Evolutionary conservation across 306 rosid species (phyloP).

Genomic region (Citrullus amarus): DNA sequence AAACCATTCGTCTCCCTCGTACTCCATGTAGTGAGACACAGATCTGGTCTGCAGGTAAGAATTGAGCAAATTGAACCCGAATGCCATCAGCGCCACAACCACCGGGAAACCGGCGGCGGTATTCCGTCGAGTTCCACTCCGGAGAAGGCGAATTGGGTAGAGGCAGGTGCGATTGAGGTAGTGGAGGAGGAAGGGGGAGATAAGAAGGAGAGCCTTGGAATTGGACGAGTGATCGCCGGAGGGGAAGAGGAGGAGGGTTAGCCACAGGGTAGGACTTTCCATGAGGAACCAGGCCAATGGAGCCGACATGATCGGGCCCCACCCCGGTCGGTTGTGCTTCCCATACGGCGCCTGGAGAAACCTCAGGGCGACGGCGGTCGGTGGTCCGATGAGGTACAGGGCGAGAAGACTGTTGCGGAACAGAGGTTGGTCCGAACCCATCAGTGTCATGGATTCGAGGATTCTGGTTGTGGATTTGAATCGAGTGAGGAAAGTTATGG

Average conservation of each 20-base stretch:
- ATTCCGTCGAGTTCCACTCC: not conserved
- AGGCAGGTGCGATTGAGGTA: constrained; percentile 57
- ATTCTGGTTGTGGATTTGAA: not conserved
- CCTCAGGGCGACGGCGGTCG: constrained; percentile 40
- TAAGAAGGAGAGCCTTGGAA: constrained; percentile 43
- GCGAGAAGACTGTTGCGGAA: constrained; percentile 24
- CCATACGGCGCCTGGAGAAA: constrained; percentile 85
- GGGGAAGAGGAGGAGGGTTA: constrained; percentile 62
- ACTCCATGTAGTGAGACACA: constrained; percentile 44
- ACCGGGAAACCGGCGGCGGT: constrained; percentile 33
- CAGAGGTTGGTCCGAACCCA: constrained; percentile 22
- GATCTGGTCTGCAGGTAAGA: constrained; percentile 51
- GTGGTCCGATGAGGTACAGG: constrained; percentile 45
- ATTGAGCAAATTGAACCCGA: constrained; percentile 48
- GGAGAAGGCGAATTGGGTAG: constrained; percentile 45
- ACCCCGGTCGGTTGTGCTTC: constrained; percentile 57
- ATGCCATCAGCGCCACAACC: constrained; percentile 35
- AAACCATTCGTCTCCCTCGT: constrained; percentile 24
- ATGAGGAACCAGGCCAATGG: constrained; percentile 78
- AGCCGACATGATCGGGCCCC: constrained; percentile 67
- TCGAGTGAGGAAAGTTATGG: not conserved
- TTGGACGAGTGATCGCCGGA: constrained; percentile 35
- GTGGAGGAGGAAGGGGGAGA: constrained; percentile 46
- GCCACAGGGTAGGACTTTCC: constrained; percentile 78
- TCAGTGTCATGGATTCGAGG: not conserved